A percentile compares a stretch with the other conserved stretches of the same genome.
These are phyloP conservation scores for Hyaloperonospora arabidopsidis DNA, from an alignment of 352 stramenopile genomes.

Conservation along the genomic window DNA sequence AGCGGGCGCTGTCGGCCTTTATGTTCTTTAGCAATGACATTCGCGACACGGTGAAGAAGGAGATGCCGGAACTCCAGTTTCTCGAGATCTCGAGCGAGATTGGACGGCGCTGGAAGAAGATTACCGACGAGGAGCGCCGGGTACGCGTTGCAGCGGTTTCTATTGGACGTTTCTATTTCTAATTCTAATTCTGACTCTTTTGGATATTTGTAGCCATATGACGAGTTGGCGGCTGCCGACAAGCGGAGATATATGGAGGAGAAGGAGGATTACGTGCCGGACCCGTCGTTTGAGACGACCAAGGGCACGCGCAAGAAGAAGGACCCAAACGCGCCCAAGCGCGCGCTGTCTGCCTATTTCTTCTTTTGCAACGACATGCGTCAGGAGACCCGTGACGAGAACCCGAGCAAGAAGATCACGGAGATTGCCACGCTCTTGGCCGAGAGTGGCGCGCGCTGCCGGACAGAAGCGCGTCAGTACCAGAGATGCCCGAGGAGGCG, in stretches of 20 bases:
- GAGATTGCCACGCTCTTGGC: conserved; percentile 75
- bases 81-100: conserved; percentile 84
- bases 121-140: conserved; percentile 52
- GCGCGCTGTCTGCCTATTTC: conserved; percentile 90
- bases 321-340: conserved; percentile 91
- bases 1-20: conserved; percentile 84
- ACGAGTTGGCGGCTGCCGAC: conserved; percentile 76
- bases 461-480: conserved; percentile 88
- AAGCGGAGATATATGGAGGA: conserved; percentile 84
- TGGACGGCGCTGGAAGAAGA: conserved; percentile 75
- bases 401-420: conserved; percentile 92
- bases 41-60: conserved; percentile 81
- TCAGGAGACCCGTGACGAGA: conserved; percentile 84
- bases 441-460: conserved; percentile 84
- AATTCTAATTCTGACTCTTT: too few species aligned
- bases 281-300: conserved; percentile 66
- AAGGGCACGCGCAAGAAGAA: conserved; percentile 82
- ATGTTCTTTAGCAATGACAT: conserved; percentile 90
- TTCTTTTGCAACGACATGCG: conserved; percentile 94
- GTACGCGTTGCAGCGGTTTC: conserved; percentile 15
- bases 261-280: conserved; percentile 85
- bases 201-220: conserved; percentile 71
- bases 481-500: conserved; percentile 79
- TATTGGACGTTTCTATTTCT: too few species aligned
- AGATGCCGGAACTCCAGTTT: conserved; percentile 82